Evolutionary conservation across 257 asterid species (phyloP), one percentile per base, ranked within the genome.

Genomic region (Primulina tabacum): DNA sequence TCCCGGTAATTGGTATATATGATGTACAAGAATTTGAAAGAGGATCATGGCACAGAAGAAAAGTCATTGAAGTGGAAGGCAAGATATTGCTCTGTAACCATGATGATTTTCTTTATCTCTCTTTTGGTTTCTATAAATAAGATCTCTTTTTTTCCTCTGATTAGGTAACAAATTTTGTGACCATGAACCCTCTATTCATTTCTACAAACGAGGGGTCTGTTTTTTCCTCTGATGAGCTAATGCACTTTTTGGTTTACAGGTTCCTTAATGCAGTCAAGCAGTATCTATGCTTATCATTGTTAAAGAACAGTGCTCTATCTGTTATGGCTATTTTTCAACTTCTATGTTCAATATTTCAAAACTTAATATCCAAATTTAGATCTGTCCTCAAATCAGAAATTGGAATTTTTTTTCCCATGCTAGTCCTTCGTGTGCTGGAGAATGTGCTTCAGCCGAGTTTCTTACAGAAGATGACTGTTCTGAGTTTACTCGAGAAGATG

Each of bases 371-470:
- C 69, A 94, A 94, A 73, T 91, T 81, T 75, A 81, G 99, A 79
- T 86, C 97, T 0, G 96, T 95, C 34, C 80, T 94, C 84, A 94
- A 94, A 79, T 86, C 99, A 63, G 99, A 94, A 82, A 89, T 94
- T 69, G 99, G 99, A 64, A 86, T 94, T 62, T 94, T 94, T 80
- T 94, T 87, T 17, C 99, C 99, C 10, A 94, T 94, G 97, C 83
- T 94, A 77, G 82, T 94, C 79, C 96, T 94, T 53, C 99, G 97
- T 60, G 99, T 94, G 64, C 87, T 94, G 72, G 99, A 94, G 90
- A 94, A 94, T 81, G 96, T 94, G 73, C 95, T 91, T 65, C 97
- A 91, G 79, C 99, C 99, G 73, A 94, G 97, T 88, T 94, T 91
- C 81, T 73, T 94, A 76, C 99, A 94, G 81, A 94, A 94, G 96